Percentiles rank a stretch among this genome's conserved stretches.
Conservation (phyloP, 2,329 filamentous ascomycete species). For the Xylariales sp. region DNA sequence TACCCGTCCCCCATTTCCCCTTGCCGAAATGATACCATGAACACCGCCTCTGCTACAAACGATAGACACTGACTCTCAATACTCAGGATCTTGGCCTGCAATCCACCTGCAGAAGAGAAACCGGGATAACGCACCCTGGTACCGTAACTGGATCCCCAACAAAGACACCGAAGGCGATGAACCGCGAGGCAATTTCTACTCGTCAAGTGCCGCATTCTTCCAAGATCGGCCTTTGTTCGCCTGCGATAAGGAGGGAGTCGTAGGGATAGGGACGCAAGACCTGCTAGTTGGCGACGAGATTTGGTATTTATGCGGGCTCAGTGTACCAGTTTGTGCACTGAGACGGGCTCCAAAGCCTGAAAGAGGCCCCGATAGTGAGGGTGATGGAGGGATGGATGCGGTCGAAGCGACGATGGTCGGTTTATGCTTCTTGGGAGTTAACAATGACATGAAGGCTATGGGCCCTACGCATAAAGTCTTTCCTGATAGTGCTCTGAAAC, state of each 20-base stretch:
- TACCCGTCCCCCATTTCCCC: too few species aligned
- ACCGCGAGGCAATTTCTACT: constrained; percentile 6
- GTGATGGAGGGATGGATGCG: not conserved
- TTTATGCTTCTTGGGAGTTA: constrained; percentile 17
- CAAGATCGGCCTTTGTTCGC: constrained; percentile 3
- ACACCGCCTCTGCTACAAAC: too few species aligned
- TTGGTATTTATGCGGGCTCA: constrained; percentile 14
- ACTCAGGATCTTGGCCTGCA: constrained; percentile 9
- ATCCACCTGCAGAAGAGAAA: constrained; percentile 18
- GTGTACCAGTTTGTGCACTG: constrained; percentile 16
- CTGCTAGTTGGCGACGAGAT: constrained; percentile 11
- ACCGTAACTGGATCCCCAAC: constrained; percentile 5
- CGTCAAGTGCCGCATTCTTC: constrained; percentile 8
- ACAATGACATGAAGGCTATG: constrained; percentile 14
- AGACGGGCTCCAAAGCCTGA: not conserved
- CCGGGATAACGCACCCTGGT: not conserved
- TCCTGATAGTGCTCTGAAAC: not conserved
- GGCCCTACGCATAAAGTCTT: constrained; percentile 2
- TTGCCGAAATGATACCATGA: too few species aligned
- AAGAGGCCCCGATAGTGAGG: not conserved
- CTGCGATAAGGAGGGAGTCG: constrained; percentile 10
- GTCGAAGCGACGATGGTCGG: constrained; percentile 3
- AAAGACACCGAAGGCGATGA: not conserved
- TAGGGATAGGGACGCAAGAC: constrained; percentile 12
- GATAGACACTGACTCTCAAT: too few species aligned